Evolutionary conservation across 805 yeast species (phyloP), one percentile per base, ranked within the genome.

Genomic region (Candida andamanensis): DNA sequence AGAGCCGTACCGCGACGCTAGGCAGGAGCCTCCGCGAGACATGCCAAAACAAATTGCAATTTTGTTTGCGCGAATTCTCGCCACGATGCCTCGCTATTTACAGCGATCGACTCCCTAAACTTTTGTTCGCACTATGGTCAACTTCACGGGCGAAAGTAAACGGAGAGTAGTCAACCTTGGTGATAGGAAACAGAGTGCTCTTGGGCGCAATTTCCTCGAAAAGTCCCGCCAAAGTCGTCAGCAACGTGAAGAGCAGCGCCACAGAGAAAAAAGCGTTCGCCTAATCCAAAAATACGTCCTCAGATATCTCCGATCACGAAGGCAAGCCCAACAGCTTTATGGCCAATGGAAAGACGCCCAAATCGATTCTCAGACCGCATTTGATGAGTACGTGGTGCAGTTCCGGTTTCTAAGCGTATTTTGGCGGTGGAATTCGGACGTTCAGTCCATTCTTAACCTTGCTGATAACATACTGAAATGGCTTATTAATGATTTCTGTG

Each of bases 121-220:
- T n/a, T n/a, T n/a, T n/a, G n/a, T n/a, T n/a, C n/a, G n/a, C n/a
- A n/a, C n/a, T n/a, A 66, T 66, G 71, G 33, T 65, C 24, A 77
- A 79, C 59, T 85, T 84, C 59, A 72, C 77, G 8, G 94, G 94
- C 4, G 78, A 75, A 43, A 63, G 76, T 13, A 69, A 76, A 40
- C 63, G 76, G 32, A 62, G 82, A 22, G 72, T 72, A 32, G 74
- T 82, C 40, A 83, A 90, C 62, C 67, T 76, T 44, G 71, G 90
- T 48, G 60, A 80, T 52, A 41, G 67, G 44, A 55, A 36, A 5
- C 35, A 34, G 17, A 29, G 36, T 7, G 32, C 55, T 46, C 47
- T 47, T 54, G 24, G 33, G 32, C 33, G 57, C 39, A 53, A 69
- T 44, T 63, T 70, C 30, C 56, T 90, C n/a, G 74, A 72, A 36